These are phyloP conservation scores for Poa pratensis DNA, from an alignment of 176 grass and related monocot genomes.

Conservation along the genomic window DNA sequence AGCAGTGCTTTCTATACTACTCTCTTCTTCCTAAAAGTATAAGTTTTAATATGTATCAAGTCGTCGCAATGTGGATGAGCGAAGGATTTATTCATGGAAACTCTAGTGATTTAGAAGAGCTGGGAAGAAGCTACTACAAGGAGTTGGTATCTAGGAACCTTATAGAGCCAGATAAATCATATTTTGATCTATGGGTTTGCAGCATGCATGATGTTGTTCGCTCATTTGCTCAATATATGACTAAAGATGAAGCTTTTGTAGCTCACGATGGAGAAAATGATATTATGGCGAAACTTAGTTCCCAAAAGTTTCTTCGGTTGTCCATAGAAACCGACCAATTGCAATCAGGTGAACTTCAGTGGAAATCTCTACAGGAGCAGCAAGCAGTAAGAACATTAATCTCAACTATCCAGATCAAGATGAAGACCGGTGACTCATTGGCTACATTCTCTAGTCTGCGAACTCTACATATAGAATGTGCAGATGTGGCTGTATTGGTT, in stretches of 20 bases:
- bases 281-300: background rate
- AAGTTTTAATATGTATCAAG: accelerated
- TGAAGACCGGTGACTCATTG: background rate
- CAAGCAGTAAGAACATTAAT: slow-evolving; percentile 31
- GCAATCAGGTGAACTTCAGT: background rate
- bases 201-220: slow-evolving; percentile 51
- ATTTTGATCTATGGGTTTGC: accelerated
- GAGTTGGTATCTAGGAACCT: slow-evolving; percentile 49
- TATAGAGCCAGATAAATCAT: background rate
- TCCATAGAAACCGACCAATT: background rate
- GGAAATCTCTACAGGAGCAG: background rate
- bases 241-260: slow-evolving; percentile 21
- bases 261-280: background rate
- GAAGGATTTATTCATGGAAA: slow-evolving; percentile 29
- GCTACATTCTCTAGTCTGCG: background rate
- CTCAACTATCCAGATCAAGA: slow-evolving; percentile 21
- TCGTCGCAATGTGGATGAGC: slow-evolving; percentile 43
- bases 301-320: background rate
- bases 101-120: background rate
- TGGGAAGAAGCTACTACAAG: background rate
- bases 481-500: background rate
- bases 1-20: too few relatives aligned
- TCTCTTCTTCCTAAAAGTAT: slow-evolving; percentile 40
- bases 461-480: background rate
- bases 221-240: slow-evolving; percentile 32